Base-by-base conservation (phyloP, 768 basidiomycete species). In the Coprinellus micaceus region DNA sequence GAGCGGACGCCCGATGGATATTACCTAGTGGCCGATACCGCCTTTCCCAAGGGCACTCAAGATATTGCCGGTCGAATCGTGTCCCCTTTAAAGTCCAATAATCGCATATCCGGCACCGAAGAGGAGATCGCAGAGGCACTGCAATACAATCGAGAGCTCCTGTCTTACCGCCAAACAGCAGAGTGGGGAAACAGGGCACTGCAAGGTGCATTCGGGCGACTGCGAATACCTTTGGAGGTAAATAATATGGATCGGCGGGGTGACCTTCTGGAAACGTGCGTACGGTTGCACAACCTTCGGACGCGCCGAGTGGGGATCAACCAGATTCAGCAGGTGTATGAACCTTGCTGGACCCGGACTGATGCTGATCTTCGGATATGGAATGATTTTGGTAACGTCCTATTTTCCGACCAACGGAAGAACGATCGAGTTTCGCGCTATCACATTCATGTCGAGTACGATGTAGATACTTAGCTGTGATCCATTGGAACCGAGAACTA, bases 141-240 rank as follows among this genome's bases (percentile, higher is more conserved):
- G 29, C 61, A 45, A 2, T 72, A 69, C 52, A 67, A 80, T 61
- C 52, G 63, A 0, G 64, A 81, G 57, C 68, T 82, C 0, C 63
- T 81, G 0, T 78, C 76, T 2, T 80, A 66, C 57, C 61, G 72
- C 1, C 80, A 83, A 61, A 75, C 79, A 0, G 77, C 77, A 12
- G 78, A 83, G 60, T 83, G 79, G 82, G 80, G 80, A 0, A 81
- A 75, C 69, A 66, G 67, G 1, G 56, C 64, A 6, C 50, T 82
- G 5, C 78, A 80, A 58, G 76, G 77, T 7, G 74, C 74, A 1
- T 82, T 79, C 68, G 75, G 79, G 4, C 63, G 71, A 1, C 68
- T 83, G 11, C 64, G 71, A 3, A 50, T 83, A 1, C 81, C 74
- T 1, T 60, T 81, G 1, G 57, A 66, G 15, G 71, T 77, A 22